Base-by-base conservation (phyloP, 78 protist species). In the Monocercomonoides exilis region DNA sequence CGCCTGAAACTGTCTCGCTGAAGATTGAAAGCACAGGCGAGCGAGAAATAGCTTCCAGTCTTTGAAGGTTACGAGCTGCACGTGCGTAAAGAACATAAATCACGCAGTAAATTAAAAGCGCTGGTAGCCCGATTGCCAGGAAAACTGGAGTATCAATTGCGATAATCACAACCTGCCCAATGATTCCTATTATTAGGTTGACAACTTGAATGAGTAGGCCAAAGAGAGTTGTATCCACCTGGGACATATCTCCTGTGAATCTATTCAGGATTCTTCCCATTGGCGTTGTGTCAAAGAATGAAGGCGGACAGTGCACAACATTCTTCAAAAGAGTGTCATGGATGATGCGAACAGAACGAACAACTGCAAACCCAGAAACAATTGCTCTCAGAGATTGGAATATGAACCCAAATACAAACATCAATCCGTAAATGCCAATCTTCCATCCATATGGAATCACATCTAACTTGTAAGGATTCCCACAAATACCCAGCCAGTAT, bases 181-280 rank as follows among this genome's bases (percentile, higher is more conserved):
- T 0, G 35, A 77, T 1, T 2, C 77, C 46, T 32, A 63, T 0
- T 11, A 35, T 1, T 6, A 45, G 36, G 1, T 33, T 2, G 33
- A 90, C 1, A 3, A 82, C 42, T 32, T 32, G n/a, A 33, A 33
- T 21, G 11, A 79, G 36, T 32, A 79, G 4, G 45, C 11, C 21
- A 33, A 42, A 3, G 2, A 81, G 34, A 43, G n/a, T 35, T 2
- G 2, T 2, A 32, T 84, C 86, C 1, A 43, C 29, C 4, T 1
- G 63, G 43, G 11, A 5, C 1, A 43, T 2, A 45, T 87, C 89
- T 2, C 21, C 81, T 35, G 34, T 35, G 84, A 87, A 87, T 33
- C 89, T 11, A 46, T 87, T 87, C 6, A 87, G 1, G 54, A 87
- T 87, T 38, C 89, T 43, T 1, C 89, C 89, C 21, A 87, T n/a